phyloP scores from a whole-genome alignment of 1,284 basidiomycete genomes.

The Somion occarium region DNA sequence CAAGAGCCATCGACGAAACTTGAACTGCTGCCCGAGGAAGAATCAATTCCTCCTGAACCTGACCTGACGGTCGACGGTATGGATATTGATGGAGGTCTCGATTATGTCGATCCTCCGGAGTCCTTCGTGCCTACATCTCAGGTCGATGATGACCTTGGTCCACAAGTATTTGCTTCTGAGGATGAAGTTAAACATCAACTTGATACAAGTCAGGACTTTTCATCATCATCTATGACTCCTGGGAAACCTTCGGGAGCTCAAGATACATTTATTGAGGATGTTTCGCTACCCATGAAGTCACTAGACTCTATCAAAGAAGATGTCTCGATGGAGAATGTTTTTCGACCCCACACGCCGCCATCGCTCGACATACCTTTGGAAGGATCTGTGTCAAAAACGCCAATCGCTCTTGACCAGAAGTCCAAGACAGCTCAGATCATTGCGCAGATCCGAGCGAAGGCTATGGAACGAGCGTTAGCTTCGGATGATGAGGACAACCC shows the following conservation, averaged over 20 bases:
- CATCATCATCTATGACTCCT: too few relatives aligned
- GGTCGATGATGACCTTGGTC: neutral
- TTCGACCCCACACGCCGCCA: conserved; percentile 1
- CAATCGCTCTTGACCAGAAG: conserved; percentile 39
- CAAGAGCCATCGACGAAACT: conserved; percentile 7
- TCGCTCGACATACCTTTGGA: neutral
- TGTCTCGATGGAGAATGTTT: neutral
- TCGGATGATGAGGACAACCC: conserved; percentile 32
- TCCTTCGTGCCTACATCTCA: neutral
- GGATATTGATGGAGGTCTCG: neutral
- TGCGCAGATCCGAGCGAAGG: conserved; percentile 53
- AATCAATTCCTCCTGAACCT: neutral
- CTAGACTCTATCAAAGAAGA: neutral
- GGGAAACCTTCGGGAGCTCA: too few relatives aligned
- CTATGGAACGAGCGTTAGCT: conserved; percentile 24
- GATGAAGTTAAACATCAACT: neutral
- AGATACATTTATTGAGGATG: too few relatives aligned
- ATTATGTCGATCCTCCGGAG: neutral
- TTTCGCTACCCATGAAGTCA: too few relatives aligned
- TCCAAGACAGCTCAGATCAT: conserved; percentile 55
- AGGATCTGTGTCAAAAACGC: conserved; percentile 21
- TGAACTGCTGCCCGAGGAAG: neutral
- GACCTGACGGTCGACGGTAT: neutral
- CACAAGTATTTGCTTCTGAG: neutral
- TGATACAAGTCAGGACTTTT: neutral